Conservation (phyloP, 73 alveolate species). For the Paramecium primaurelia region DNA sequence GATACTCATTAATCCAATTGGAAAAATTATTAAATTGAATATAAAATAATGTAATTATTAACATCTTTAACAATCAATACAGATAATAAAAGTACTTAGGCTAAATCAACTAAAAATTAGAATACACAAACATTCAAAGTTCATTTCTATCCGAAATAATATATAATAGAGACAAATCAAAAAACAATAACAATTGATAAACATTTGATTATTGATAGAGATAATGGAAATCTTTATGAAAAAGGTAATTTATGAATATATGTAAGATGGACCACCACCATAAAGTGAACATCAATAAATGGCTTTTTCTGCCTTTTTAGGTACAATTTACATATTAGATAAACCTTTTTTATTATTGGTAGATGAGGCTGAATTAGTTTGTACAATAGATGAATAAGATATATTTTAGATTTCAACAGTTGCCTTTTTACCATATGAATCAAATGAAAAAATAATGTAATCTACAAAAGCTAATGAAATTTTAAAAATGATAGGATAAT, state of each 20-base stretch:
- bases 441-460: background rate
- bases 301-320: constrained; percentile 43
- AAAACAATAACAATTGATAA: background rate
- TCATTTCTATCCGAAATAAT: background rate
- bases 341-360: constrained; percentile 26
- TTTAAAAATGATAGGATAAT: background rate
- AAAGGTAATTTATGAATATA: background rate
- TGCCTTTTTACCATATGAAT: background rate
- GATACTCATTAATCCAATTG: background rate
- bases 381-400: constrained; percentile 50
- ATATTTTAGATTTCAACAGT: constrained; percentile 29
- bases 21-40: background rate
- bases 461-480: background rate
- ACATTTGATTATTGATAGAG: constrained; percentile 26
- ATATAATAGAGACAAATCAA: background rate
- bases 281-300: background rate
- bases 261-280: constrained; percentile 27
- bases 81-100: background rate
- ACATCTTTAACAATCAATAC: background rate
- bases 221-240: background rate
- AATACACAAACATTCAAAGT: constrained; percentile 31
- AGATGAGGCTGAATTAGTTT: background rate
- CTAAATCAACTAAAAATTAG: background rate
- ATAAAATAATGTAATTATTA: background rate
- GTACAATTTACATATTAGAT: constrained; percentile 30